Conservation (phyloP, 2,329 filamentous ascomycete genomes). For the Boeremia exigua region DNA sequence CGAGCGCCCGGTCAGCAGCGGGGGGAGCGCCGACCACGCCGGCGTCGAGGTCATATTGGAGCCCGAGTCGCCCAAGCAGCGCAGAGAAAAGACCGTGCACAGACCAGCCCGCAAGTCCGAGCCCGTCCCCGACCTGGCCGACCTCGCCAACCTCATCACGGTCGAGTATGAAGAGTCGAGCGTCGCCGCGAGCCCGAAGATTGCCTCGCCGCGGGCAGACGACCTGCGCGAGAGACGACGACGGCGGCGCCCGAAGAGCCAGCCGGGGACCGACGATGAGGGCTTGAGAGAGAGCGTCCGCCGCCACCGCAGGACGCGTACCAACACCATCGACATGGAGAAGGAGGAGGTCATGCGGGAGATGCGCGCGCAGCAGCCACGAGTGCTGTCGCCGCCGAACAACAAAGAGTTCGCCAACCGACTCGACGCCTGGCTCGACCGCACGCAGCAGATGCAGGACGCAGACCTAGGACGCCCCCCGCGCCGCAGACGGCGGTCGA, state of each 20-base stretch:
- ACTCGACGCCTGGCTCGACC: slow-evolving; percentile 67
- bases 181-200: slow-evolving; percentile 17
- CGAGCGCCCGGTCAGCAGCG: slow-evolving; percentile 41
- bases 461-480: slow-evolving; percentile 2
- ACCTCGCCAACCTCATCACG: slow-evolving; percentile 32
- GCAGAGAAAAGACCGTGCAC: neutral
- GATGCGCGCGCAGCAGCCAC: slow-evolving; percentile 15
- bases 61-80: slow-evolving; percentile 27
- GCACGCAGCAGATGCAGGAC: slow-evolving; percentile 54
- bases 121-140: slow-evolving; percentile 28
- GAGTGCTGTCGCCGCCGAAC: slow-evolving; percentile 42
- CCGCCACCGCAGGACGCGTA: slow-evolving; percentile 35
- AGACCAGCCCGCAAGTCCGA: slow-evolving; percentile 31
- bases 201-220: slow-evolving; percentile 24
- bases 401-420: slow-evolving; percentile 56
- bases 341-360: slow-evolving; percentile 27
- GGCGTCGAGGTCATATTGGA: slow-evolving; percentile 25
- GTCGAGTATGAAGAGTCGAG: slow-evolving; percentile 39
- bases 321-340: slow-evolving; percentile 31
- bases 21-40: slow-evolving; percentile 35
- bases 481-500: slow-evolving; percentile 36
- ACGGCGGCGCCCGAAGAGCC: slow-evolving; percentile 34
- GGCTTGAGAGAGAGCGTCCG: slow-evolving; percentile 28
- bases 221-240: slow-evolving; percentile 39
- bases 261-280: slow-evolving; percentile 35